Evolutionary conservation across 75 land plant genomes (phyloP).

Genomic region (Selaginella tamariscina): DNA sequence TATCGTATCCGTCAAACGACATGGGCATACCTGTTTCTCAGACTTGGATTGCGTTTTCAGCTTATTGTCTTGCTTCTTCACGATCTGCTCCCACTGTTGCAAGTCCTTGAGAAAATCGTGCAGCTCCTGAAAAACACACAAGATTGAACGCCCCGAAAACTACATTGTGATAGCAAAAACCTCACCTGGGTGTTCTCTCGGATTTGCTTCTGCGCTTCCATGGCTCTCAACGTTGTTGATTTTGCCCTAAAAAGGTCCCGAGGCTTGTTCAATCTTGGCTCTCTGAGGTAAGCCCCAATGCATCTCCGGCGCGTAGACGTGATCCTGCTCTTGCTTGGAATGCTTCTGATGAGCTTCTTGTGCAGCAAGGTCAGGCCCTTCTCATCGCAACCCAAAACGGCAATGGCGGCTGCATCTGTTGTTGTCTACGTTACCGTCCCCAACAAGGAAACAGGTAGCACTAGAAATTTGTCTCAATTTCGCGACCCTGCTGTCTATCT

Average conservation of each 20-base stretch:
- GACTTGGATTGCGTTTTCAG: constrained; percentile 23
- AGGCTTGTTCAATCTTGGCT: neutral
- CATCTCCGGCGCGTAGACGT: constrained; percentile 1
- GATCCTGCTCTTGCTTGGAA: neutral
- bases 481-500: neutral
- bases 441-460: constrained; percentile 75
- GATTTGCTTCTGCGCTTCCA: constrained; percentile 25
- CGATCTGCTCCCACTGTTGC: constrained; percentile 59
- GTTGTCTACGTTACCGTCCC: constrained; percentile 96
- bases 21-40: constrained; percentile 22
- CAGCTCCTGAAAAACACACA: constrained; percentile 44
- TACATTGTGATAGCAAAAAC: neutral
- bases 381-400: neutral
- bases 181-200: constrained; percentile 24
- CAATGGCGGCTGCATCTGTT: constrained; percentile 14
- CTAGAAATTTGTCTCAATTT: neutral
- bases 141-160: neutral
- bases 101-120: constrained; percentile 64
- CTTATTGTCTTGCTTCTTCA: constrained; percentile 51
- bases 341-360: neutral
- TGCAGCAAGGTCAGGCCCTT: too few relatives aligned
- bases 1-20: neutral
- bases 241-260: neutral
- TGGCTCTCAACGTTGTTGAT: neutral
- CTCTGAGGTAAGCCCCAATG: neutral